Percentiles rank a stretch among this genome's conserved stretches.
phyloP scores from a whole-genome alignment of 805 yeast species.

The Yamadazyma philogaea region DNA sequence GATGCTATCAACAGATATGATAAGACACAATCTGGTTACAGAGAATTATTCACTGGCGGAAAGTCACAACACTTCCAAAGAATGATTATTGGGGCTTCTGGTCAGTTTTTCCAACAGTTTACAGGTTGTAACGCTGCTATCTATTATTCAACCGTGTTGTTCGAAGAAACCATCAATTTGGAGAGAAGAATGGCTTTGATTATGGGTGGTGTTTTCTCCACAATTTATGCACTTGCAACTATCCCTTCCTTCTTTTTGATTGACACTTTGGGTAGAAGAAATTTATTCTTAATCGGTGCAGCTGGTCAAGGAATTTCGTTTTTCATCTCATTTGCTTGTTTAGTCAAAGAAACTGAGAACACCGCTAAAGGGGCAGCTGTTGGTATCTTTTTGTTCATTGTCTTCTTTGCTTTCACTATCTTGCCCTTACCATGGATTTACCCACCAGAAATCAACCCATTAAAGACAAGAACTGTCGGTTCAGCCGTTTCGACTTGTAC shows the following conservation, averaged over 20 bases:
- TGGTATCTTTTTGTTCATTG: slow-evolving; percentile 42
- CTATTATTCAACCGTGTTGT: slow-evolving; percentile 84
- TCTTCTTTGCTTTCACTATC: slow-evolving; percentile 41
- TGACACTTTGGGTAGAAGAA: slow-evolving; percentile 44
- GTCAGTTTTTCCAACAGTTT: slow-evolving; percentile 85
- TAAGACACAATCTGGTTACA: slow-evolving; percentile 43
- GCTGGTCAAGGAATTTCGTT: slow-evolving; percentile 38
- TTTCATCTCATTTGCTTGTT: slow-evolving; percentile 39
- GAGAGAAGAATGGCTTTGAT: slow-evolving; percentile 52
- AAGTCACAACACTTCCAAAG: slow-evolving; percentile 58
- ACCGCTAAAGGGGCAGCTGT: slow-evolving; percentile 43
- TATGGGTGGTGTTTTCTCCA: slow-evolving; percentile 62
- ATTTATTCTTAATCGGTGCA: slow-evolving; percentile 41
- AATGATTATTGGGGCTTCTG: slow-evolving; percentile 57
- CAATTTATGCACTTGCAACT: slow-evolving; percentile 53
- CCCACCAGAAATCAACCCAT: slow-evolving; percentile 47
- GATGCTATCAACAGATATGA: slow-evolving; percentile 50
- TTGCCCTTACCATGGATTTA: slow-evolving; percentile 46
- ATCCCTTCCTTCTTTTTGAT: slow-evolving; percentile 43
- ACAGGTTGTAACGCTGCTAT: slow-evolving; percentile 90
- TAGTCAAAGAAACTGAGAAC: slow-evolving; percentile 27
- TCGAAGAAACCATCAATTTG: slow-evolving; percentile 56
- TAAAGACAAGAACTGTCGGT: slow-evolving; percentile 44
- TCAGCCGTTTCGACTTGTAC: slow-evolving; percentile 43
- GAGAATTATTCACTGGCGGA: slow-evolving; percentile 45